A percentile compares a stretch with the other conserved stretches of the same genome.
These are phyloP conservation scores for Craterostigma plantagineum DNA, from an alignment of 257 asterid species.

Conservation along the genomic window DNA sequence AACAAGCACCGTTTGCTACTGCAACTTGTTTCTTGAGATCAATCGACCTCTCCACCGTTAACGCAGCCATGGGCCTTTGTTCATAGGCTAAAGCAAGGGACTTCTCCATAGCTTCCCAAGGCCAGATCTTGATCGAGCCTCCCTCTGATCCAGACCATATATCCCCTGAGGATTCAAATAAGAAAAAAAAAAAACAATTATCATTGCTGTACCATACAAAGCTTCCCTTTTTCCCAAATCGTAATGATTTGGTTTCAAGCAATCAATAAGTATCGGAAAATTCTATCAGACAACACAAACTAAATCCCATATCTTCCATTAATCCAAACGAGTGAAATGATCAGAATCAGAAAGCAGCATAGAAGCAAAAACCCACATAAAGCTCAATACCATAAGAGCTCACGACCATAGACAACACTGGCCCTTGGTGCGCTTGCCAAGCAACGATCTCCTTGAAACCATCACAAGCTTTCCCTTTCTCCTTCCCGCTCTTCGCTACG, in stretches of 20 bases:
- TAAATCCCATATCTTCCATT: too few relatives aligned
- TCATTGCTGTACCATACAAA: neutral
- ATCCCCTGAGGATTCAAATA: constrained; percentile 52
- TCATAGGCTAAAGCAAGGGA: constrained; percentile 44
- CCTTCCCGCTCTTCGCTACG: constrained; percentile 17
- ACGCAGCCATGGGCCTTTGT: constrained; percentile 80
- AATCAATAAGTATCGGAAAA: constrained; percentile 3
- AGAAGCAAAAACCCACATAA: constrained; percentile 5
- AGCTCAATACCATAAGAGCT: constrained; percentile 52
- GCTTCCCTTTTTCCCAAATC: too few relatives aligned
- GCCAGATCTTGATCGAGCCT: constrained; percentile 80
- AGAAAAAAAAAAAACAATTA: constrained; percentile 1
- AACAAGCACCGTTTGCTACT: constrained; percentile 18
- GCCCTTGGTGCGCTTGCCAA: constrained; percentile 88
- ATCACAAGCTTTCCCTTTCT: constrained; percentile 14
- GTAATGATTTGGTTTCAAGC: neutral
- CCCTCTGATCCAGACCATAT: constrained; percentile 94
- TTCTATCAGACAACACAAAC: neutral
- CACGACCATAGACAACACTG: constrained; percentile 67
- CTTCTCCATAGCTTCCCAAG: constrained; percentile 92
- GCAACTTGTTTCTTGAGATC: constrained; percentile 55
- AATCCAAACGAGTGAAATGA: constrained; percentile 1
- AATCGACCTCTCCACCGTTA: constrained; percentile 69
- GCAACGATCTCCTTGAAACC: constrained; percentile 49
- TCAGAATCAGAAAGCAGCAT: neutral